These are phyloP conservation scores for Quercus robur DNA, from an alignment of 306 rosid genomes.

Conservation along the genomic window DNA sequence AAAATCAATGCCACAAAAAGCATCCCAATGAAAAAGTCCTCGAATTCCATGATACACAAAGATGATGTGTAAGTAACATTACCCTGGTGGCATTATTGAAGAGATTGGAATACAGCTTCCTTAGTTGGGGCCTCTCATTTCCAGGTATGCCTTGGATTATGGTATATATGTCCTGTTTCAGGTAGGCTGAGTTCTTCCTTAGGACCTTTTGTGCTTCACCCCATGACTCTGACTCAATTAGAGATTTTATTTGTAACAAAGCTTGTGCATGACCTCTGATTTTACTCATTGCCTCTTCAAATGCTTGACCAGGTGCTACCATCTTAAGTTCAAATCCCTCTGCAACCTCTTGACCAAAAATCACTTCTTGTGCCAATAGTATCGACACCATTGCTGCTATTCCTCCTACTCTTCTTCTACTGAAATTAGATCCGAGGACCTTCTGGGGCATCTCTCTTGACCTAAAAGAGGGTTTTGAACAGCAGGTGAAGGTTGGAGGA, in stretches of 20 bases:
- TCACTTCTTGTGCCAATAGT: constrained; percentile 7
- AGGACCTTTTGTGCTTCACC: constrained; percentile 49
- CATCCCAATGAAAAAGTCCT: background rate
- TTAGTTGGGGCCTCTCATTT: constrained; percentile 52
- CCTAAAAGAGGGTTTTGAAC: constrained; percentile 22
- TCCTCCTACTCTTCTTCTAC: constrained; percentile 34
- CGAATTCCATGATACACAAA: background rate
- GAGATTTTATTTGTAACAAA: constrained; percentile 33
- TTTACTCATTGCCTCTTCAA: constrained; percentile 44
- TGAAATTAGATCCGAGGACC: constrained; percentile 16
- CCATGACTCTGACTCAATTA: constrained; percentile 65
- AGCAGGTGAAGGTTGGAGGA: constrained; percentile 38
- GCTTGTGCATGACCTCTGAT: constrained; percentile 31
- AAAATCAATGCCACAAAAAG: background rate
- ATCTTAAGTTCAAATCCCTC: constrained; percentile 43
- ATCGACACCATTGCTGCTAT: constrained; percentile 16
- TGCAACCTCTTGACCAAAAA: constrained; percentile 23
- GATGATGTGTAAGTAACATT: background rate
- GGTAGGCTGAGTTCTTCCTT: constrained; percentile 44
- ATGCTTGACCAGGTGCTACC: constrained; percentile 29
- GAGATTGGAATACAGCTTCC: constrained; percentile 63
- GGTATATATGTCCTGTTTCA: constrained; percentile 62
- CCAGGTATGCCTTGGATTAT: constrained; percentile 64
- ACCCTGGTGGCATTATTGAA: constrained; percentile 49
- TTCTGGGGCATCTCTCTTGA: constrained; percentile 15